Evolutionary conservation across 768 basidiomycete species (phyloP).

Genomic region (Leccinellum rugosiceps): DNA sequence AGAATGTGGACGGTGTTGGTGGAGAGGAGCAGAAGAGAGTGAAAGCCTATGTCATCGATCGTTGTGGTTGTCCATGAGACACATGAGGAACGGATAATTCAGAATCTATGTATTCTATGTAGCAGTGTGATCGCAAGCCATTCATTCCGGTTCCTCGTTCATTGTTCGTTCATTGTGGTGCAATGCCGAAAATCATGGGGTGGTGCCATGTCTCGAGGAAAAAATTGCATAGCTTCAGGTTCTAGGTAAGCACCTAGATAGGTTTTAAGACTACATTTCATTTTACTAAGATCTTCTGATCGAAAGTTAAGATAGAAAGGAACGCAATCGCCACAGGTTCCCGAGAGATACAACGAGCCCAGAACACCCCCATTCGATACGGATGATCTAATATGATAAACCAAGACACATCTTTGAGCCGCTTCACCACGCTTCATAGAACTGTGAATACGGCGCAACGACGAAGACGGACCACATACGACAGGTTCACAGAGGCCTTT

Average conservation of each 20-base stretch:
- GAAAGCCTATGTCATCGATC: slow-evolving; percentile 69
- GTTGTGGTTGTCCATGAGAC: slow-evolving; percentile 49
- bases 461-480: background rate
- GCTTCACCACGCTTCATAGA: background rate
- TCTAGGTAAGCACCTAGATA: slow-evolving; percentile 1
- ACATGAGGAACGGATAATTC: background rate
- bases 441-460: background rate
- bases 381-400: slow-evolving; percentile 3
- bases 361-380: slow-evolving; percentile 8
- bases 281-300: slow-evolving; percentile 6
- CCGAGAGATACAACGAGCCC: background rate
- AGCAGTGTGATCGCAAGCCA: background rate
- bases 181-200: background rate
- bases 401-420: background rate
- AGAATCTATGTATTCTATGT: background rate
- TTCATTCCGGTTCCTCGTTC: background rate
- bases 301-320: slow-evolving; percentile 12
- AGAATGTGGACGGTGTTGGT: slow-evolving; percentile 88
- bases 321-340: background rate
- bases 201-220: background rate
- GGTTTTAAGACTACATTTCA: background rate
- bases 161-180: background rate
- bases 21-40: slow-evolving; percentile 80
- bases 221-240: background rate
- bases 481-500: slow-evolving; percentile 21